Evolutionary conservation across 352 stramenopile species (phyloP).

Genomic region (Phytophthora pini): DNA sequence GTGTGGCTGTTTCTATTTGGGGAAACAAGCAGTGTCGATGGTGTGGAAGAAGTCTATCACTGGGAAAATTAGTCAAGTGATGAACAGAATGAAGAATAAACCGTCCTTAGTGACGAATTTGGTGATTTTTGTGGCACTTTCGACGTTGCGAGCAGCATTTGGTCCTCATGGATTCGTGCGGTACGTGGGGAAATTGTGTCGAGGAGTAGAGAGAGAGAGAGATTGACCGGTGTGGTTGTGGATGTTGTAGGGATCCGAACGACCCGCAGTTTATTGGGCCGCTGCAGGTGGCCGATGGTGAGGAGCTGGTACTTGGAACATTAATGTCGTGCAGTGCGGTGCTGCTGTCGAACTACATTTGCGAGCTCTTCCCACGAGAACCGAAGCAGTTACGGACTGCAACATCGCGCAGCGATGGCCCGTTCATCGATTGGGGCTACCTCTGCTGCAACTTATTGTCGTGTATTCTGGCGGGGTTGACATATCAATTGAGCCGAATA

Average conservation of each 20-base stretch:
- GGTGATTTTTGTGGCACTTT: slow-evolving; percentile 45
- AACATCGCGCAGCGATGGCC: slow-evolving; percentile 19
- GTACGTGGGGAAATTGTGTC: slow-evolving; percentile 26
- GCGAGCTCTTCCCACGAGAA: slow-evolving; percentile 30
- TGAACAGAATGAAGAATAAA: slow-evolving; percentile 27
- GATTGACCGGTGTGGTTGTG: neutral
- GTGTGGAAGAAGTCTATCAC: slow-evolving; percentile 20
- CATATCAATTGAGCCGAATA: slow-evolving; percentile 60
- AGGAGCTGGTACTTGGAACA: slow-evolving; percentile 74
- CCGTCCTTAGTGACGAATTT: slow-evolving; percentile 44
- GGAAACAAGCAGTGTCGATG: slow-evolving; percentile 38
- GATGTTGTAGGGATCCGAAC: slow-evolving; percentile 68
- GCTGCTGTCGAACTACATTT: slow-evolving; percentile 61
- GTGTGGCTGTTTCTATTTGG: slow-evolving; percentile 64
- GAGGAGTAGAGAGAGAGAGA: too few species aligned
- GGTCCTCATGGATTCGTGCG: slow-evolving; percentile 71
- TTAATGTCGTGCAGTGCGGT: slow-evolving; percentile 77
- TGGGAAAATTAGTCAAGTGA: slow-evolving; percentile 13
- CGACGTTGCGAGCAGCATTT: slow-evolving; percentile 50
- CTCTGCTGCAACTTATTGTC: slow-evolving; percentile 64
- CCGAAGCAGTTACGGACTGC: slow-evolving; percentile 21
- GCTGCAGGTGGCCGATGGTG: slow-evolving; percentile 65
- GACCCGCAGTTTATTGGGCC: slow-evolving; percentile 77
- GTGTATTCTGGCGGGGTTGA: slow-evolving; percentile 51
- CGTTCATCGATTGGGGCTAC: slow-evolving; percentile 63